These are phyloP conservation scores for Wickerhamiella siamensis DNA, from an alignment of 805 yeast species.

Conservation along the genomic window DNA sequence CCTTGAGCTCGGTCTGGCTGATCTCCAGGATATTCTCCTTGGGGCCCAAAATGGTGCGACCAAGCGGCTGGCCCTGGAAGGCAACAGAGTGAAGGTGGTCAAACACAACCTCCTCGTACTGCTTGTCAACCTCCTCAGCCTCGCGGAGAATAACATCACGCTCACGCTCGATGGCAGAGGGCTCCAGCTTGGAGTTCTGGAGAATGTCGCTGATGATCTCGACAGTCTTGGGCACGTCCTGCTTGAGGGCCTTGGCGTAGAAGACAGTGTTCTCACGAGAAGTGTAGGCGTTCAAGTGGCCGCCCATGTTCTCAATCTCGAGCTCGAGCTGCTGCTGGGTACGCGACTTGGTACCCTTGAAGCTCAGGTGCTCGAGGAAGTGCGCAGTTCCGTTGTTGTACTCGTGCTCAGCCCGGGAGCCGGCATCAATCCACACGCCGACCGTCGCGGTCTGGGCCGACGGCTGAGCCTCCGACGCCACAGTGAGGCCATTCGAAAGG, in stretches of 20 bases:
- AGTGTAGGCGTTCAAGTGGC: constrained; percentile 96
- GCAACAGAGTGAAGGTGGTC: constrained; percentile 92
- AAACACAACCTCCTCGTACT: constrained; percentile 96
- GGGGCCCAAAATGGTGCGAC: constrained; percentile 94
- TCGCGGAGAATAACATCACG: constrained; percentile 93
- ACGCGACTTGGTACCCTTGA: constrained; percentile 80
- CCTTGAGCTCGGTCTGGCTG: constrained; percentile 56
- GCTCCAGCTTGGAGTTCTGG: constrained; percentile 71
- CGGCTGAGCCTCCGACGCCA: constrained; percentile 81
- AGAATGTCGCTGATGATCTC: constrained; percentile 82
- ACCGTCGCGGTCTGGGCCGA: constrained; percentile 89
- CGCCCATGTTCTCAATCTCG: constrained; percentile 91
- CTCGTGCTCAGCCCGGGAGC: constrained; percentile 84
- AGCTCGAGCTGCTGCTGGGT: constrained; percentile 72
- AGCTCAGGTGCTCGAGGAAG: constrained; percentile 89
- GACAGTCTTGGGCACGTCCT: constrained; percentile 71
- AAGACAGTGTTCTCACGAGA: constrained; percentile 95
- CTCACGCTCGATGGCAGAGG: constrained; percentile 81
- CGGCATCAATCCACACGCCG: constrained; percentile 97
- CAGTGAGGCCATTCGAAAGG: constrained; percentile 82
- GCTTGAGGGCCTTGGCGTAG: constrained; percentile 73
- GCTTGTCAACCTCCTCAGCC: constrained; percentile 93
- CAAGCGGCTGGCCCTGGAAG: constrained; percentile 80
- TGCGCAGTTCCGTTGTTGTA: constrained; percentile 93
- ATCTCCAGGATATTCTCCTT: constrained; percentile 74